Conservation (phyloP, 163 green algal genomes). For the Chlamydomonas reinhardtii region DNA sequence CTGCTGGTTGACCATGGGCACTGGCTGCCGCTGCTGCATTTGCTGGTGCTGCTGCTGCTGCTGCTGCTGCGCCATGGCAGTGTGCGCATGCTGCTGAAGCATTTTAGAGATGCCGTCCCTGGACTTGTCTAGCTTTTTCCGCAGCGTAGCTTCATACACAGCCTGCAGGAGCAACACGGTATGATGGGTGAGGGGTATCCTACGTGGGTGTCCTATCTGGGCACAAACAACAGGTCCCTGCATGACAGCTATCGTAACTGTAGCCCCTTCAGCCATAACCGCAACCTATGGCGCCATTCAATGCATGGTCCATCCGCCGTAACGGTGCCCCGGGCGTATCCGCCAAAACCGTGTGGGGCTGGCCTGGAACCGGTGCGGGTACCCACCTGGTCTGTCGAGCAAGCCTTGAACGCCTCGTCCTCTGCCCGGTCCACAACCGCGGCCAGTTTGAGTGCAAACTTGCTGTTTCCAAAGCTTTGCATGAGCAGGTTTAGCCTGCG, state of each 20-base stretch:
- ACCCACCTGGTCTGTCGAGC: background rate
- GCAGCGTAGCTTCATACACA: background rate
- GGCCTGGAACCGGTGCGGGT: too few species aligned
- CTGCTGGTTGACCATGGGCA: too few species aligned
- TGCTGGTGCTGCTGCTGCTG: background rate
- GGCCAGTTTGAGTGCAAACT: background rate
- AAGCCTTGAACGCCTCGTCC: slow-evolving; percentile 15
- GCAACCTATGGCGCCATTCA: too few species aligned
- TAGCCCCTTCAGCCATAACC: too few species aligned
- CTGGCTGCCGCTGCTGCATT: background rate
- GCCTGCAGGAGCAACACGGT: too few species aligned
- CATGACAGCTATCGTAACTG: too few species aligned
- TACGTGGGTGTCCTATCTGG: too few species aligned
- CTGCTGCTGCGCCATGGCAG: background rate
- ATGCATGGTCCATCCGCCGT: too few species aligned
- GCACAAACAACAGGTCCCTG: too few species aligned
- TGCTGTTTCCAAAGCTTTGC: background rate
- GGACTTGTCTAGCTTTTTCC: background rate
- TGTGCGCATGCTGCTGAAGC: background rate
- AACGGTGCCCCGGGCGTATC: too few species aligned
- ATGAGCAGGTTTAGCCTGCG: slow-evolving; percentile 3
- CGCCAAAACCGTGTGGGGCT: too few species aligned
- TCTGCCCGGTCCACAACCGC: slow-evolving; percentile 16
- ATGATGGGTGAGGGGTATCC: too few species aligned
- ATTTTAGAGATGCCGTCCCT: background rate